A percentile compares a stretch with the other conserved stretches of the same genome.
Conservation (phyloP, 306 rosid species). For the Alnus glutinosa region DNA sequence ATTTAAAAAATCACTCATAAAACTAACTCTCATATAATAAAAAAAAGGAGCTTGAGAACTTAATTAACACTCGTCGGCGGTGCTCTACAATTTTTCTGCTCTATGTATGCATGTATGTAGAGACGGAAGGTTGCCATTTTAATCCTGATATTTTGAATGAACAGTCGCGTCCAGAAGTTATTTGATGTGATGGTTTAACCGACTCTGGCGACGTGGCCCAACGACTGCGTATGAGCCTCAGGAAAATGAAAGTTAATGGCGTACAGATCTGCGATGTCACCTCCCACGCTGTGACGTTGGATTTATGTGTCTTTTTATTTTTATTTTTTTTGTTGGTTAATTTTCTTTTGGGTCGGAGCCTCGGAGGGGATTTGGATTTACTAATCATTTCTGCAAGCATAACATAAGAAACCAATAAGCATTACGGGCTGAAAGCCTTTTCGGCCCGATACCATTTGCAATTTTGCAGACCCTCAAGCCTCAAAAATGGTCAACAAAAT, state of each 20-base stretch:
- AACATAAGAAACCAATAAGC: background rate
- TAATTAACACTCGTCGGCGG: too few relatives aligned
- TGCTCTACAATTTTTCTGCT: too few relatives aligned
- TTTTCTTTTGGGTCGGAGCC: background rate
- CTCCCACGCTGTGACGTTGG: background rate
- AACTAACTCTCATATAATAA: too few relatives aligned
- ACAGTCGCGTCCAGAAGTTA: background rate
- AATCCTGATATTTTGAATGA: background rate
- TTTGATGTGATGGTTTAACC: constrained; percentile 20
- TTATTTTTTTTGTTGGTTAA: too few relatives aligned
- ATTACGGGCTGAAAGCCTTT: background rate
- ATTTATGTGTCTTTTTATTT: background rate
- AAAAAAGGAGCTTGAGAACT: too few relatives aligned
- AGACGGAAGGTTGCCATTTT: too few relatives aligned
- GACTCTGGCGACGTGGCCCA: background rate
- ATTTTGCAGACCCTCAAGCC: background rate
- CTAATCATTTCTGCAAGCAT: background rate
- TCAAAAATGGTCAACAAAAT: background rate
- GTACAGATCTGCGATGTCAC: constrained; percentile 3
- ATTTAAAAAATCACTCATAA: too few relatives aligned
- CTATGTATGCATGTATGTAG: too few relatives aligned
- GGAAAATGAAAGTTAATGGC: background rate
- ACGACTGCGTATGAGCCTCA: background rate
- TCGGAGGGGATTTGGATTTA: background rate
- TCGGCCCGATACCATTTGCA: background rate